Conservation (phyloP, 1,284 basidiomycete genomes). For the Coniferiporia sulphurascens region DNA sequence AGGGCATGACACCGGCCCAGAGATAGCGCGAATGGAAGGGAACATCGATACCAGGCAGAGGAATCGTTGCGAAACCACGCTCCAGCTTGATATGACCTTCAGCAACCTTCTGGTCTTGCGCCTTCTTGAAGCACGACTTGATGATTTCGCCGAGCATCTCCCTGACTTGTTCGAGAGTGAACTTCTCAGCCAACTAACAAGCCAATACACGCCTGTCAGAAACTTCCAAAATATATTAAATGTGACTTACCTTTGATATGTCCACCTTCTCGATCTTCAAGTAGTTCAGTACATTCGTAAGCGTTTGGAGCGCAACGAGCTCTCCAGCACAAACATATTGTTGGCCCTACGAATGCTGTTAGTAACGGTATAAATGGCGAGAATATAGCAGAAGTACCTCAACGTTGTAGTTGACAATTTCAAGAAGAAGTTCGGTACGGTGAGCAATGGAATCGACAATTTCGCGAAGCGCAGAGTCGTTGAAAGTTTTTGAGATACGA, state of each 20-base stretch:
- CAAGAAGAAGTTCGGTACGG: slow-evolving; percentile 76
- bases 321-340: slow-evolving; percentile 99
- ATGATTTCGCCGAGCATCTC: slow-evolving; percentile 92
- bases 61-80: slow-evolving; percentile 94
- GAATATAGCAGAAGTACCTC: slow-evolving; percentile 50
- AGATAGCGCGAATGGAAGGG: slow-evolving; percentile 99
- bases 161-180: slow-evolving; percentile 84
- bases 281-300: slow-evolving; percentile 96
- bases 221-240: background rate
- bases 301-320: slow-evolving; percentile 85
- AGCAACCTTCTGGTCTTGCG: slow-evolving; percentile 74
- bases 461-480: slow-evolving; percentile 87
- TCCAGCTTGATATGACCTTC: slow-evolving; percentile 94
- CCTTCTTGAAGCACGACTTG: slow-evolving; percentile 73
- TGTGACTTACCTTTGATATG: slow-evolving; percentile 70
- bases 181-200: slow-evolving; percentile 74
- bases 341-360: slow-evolving; percentile 55
- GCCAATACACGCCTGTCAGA: slow-evolving; percentile 15
- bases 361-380: slow-evolving; percentile 10
- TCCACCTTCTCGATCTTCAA: slow-evolving; percentile 97
- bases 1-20: slow-evolving; percentile 97
- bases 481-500: slow-evolving; percentile 91
- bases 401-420: slow-evolving; percentile 98
- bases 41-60: slow-evolving; percentile 95
- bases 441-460: slow-evolving; percentile 88